These are phyloP conservation scores for Nannochloropsis gaditana DNA, from an alignment of 108 stramenopile species.

Conservation along the genomic window DNA sequence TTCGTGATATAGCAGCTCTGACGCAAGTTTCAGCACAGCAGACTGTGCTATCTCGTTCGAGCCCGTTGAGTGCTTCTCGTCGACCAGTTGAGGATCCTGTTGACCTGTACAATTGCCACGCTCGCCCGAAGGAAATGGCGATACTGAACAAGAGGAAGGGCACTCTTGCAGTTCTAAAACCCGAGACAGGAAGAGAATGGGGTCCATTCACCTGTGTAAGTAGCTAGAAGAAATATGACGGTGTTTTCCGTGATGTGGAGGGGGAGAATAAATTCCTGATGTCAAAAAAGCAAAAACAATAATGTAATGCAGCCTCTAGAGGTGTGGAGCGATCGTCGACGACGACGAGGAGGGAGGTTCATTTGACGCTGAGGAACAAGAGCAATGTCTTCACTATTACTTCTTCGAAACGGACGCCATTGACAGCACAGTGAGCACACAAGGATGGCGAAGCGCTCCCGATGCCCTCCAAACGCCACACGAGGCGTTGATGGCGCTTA, in stretches of 20 bases:
- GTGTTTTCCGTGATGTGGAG: background rate
- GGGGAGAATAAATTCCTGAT: background rate
- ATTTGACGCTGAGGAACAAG: background rate
- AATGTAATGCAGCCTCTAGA: background rate
- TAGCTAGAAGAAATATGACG: background rate
- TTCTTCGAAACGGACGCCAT: no score
- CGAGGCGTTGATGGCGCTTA: background rate
- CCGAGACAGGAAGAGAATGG: background rate
- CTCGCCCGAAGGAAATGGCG: background rate
- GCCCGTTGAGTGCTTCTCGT: no score
- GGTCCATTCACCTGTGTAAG: background rate
- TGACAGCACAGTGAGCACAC: no score
- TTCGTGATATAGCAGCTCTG: background rate
- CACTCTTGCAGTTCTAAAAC: background rate
- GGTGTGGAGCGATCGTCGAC: no score
- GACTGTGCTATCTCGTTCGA: background rate
- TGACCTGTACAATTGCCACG: background rate
- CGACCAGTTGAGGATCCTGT: no score
- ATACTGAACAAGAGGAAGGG: background rate
- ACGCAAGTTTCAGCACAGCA: slow-evolving; percentile 5
- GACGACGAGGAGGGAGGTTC: background rate
- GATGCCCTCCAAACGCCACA: no score
- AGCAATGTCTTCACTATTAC: background rate
- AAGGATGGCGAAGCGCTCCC: no score
- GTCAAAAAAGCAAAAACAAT: background rate